Evolutionary conservation across 2,329 filamentous ascomycete species (phyloP), one percentile per base, ranked within the genome.

Genomic region (Intubia oerlemansii): DNA sequence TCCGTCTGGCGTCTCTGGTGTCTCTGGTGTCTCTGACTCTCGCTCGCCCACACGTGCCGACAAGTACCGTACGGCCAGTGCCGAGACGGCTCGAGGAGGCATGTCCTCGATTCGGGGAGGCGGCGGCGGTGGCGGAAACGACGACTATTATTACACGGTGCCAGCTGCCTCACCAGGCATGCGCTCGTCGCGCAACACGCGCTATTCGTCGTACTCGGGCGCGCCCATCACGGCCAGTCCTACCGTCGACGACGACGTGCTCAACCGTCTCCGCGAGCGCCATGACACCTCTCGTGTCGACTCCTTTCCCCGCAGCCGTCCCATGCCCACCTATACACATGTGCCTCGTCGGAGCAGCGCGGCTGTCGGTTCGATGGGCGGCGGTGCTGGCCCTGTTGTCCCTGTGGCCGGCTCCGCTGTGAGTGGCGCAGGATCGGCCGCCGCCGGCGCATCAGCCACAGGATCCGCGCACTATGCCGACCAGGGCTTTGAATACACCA

Each of bases 401-500:
- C 19, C 19, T 21, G 8, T 21, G 19, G 19, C 19, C n/a, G 8
- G 19, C 19, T n/a, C 19, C n/a, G n/a, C n/a, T n/a, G n/a, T n/a
- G n/a, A n/a, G 19, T 21, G 19, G 8, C 19, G n/a, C 19, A 21
- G 19, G n/a, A 2, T 25, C 29, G 12, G 29, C 30, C 17, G 27
- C 22, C 15, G 28, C 30, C 22, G 32, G 25, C n/a, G 18, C 25
- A 23, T 14, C 15, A 7, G 8, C 23, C 7, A 48, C 60, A 25
- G 59, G n/a, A n/a, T n/a, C n/a, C n/a, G n/a, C n/a, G n/a, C n/a
- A 64, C 36, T 67, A 66, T 36, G 62, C 60, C 10, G 60, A 64
- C 17, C 60, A 68, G 26, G 66, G 60, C 7, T 73, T 65, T 39
- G 63, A 68, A 39, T 73, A 73, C 39, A 72, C 67, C 7, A 70